A percentile compares a stretch with the other conserved stretches of the same genome.
Evolutionary conservation across 352 stramenopile species (phyloP).

Genomic region (Phytophthora boehmeriae): DNA sequence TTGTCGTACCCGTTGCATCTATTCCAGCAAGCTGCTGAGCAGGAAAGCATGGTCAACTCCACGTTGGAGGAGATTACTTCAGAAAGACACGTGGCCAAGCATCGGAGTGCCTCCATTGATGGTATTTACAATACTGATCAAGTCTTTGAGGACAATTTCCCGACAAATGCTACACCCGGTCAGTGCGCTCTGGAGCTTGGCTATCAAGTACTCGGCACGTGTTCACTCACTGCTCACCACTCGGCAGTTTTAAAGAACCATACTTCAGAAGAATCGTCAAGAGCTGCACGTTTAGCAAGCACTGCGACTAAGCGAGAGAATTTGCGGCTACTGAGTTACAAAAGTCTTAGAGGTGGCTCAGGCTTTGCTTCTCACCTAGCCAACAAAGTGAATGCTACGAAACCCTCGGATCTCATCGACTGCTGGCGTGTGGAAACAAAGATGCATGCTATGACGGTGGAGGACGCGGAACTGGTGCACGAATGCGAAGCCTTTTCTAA

Average conservation of each 20-base stretch:
- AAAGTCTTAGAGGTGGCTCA: conserved; percentile 59
- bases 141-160: conserved; percentile 73
- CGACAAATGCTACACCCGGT: conserved; percentile 66
- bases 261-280: conserved; percentile 19
- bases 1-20: conserved; percentile 70
- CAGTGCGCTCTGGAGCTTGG: conserved; percentile 71
- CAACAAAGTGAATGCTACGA: conserved; percentile 66
- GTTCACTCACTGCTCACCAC: conserved; percentile 51
- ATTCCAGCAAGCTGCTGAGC: conserved; percentile 78
- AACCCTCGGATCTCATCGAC: conserved; percentile 64
- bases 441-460: conserved; percentile 52
- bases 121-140: conserved; percentile 36
- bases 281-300: conserved; percentile 14
- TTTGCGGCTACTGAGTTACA: conserved; percentile 55
- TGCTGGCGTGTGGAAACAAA: conserved; percentile 78
- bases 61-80: conserved; percentile 63
- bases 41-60: conserved; percentile 70
- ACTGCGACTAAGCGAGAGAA: conserved; percentile 25
- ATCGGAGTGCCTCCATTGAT: conserved; percentile 1
- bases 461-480: conserved; percentile 36
- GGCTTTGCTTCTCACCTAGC: conserved; percentile 77
- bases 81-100: conserved; percentile 10
- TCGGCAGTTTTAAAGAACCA: conserved; percentile 20
- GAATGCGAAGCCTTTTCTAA: conserved; percentile 65
- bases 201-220: conserved; percentile 73